Percentiles rank a stretch among this genome's conserved stretches.
These are phyloP conservation scores for Penicillium bovifimosum DNA, from an alignment of 495 filamentous ascomycete species.

Conservation along the genomic window DNA sequence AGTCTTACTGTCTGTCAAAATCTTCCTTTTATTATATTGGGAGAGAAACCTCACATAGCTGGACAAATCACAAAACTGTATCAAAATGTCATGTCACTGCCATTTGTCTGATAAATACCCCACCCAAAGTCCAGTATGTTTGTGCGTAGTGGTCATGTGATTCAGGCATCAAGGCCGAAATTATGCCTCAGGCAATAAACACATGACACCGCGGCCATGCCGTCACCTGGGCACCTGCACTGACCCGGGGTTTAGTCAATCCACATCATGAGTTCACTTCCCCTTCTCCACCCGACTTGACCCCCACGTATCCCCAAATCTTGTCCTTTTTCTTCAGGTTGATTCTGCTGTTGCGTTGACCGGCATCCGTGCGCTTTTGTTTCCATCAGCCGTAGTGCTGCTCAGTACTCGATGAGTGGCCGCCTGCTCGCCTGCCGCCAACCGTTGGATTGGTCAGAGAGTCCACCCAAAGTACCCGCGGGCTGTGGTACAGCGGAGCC, in stretches of 20 bases:
- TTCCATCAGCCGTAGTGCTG: constrained; percentile 17
- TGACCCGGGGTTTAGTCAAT: constrained; percentile 17
- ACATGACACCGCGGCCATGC: constrained; percentile 11
- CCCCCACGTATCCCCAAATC: constrained; percentile 13
- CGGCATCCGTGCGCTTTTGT: constrained; percentile 11
- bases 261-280: constrained; percentile 13
- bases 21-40: not conserved
- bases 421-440: constrained; percentile 25
- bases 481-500: constrained; percentile 21
- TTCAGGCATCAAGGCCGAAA: not conserved
- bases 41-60: not conserved
- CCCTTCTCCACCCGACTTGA: constrained; percentile 17
- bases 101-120: too few relatives aligned
- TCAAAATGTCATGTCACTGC: too few relatives aligned
- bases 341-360: constrained; percentile 6
- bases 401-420: constrained; percentile 37
- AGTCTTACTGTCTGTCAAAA: not conserved
- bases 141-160: constrained; percentile 1
- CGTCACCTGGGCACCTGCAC: constrained; percentile 7
- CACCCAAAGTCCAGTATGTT: too few relatives aligned
- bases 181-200: constrained; percentile 10
- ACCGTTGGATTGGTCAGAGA: constrained; percentile 39
- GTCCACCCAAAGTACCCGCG: constrained; percentile 12
- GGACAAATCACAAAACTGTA: too few relatives aligned
- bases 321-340: not conserved